These are phyloP conservation scores for Gnomoniopsis sp. DNA, from an alignment of 2,329 filamentous ascomycete genomes.

Conservation along the genomic window DNA sequence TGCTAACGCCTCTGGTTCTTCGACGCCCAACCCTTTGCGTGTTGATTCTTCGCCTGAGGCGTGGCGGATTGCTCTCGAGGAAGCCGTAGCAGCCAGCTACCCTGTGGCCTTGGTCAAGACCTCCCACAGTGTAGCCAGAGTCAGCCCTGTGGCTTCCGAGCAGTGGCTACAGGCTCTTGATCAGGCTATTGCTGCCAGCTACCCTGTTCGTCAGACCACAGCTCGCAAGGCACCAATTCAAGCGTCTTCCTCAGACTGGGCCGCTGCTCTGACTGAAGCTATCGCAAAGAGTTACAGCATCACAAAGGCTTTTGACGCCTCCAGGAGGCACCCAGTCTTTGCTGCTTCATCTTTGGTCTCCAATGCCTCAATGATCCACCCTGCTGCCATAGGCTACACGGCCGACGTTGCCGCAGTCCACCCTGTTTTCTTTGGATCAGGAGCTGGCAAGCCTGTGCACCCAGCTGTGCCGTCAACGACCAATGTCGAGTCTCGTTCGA, in stretches of 20 bases:
- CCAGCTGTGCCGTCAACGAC: constrained; percentile 22
- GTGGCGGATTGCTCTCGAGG: constrained; percentile 36
- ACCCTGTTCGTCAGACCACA: background rate
- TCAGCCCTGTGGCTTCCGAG: constrained; percentile 3
- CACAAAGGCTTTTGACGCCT: constrained; percentile 23
- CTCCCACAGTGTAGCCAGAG: background rate
- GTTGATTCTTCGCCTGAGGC: constrained; percentile 10
- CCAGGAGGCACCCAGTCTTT: constrained; percentile 32
- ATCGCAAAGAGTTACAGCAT: constrained; percentile 14
- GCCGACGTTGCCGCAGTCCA: constrained; percentile 27
- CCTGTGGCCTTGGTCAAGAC: constrained; percentile 22
- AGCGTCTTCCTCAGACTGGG: constrained; percentile 19
- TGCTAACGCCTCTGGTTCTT: constrained; percentile 22
- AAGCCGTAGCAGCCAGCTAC: constrained; percentile 31
- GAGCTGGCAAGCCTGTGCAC: constrained; percentile 21
- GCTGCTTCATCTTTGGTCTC: constrained; percentile 24
- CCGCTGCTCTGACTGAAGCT: constrained; percentile 23
- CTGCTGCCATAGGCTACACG: constrained; percentile 29
- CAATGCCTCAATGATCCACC: constrained; percentile 25
- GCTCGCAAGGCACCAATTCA: background rate
- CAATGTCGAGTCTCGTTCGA: constrained; percentile 25
- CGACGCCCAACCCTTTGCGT: constrained; percentile 26
- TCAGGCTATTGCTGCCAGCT: constrained; percentile 11
- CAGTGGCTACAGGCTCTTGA: constrained; percentile 7
- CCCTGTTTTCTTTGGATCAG: constrained; percentile 31